phyloP scores from a whole-genome alignment of 192 early-diverging fungal species.

The Coemansia sp. region DNA sequence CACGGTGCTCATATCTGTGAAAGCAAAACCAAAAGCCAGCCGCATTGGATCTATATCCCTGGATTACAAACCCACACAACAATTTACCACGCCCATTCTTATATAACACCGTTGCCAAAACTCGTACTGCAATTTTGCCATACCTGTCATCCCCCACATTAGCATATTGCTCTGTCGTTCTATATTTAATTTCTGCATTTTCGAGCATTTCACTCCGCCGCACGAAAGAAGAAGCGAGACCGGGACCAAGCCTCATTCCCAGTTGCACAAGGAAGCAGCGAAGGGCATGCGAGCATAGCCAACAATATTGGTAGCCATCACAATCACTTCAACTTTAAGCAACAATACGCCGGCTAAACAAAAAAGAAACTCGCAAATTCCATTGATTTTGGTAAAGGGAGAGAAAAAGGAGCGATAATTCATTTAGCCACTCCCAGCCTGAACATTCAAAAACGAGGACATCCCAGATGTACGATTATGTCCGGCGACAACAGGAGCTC shows the following conservation, averaged over 20 bases:
- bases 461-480: slow-evolving; percentile 50
- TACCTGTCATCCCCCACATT: neutral
- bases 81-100: neutral
- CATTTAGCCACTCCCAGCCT: neutral
- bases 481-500: slow-evolving; percentile 54
- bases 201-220: neutral
- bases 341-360: neutral
- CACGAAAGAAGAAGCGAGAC: neutral
- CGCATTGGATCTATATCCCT: neutral
- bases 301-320: neutral
- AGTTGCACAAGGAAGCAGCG: neutral
- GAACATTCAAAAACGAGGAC: neutral
- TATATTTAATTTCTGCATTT: neutral
- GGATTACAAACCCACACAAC: neutral
- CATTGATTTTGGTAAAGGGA: too few species aligned
- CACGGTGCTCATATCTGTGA: neutral
- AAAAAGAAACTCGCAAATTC: too few species aligned
- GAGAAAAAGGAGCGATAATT: too few species aligned
- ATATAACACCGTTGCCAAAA: neutral
- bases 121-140: neutral
- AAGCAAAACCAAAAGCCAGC: neutral
- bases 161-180: neutral
- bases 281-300: neutral
- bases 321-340: neutral
- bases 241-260: neutral